Conservation (phyloP, 2,329 filamentous ascomycete genomes). For the Fusarium oxysporum region DNA sequence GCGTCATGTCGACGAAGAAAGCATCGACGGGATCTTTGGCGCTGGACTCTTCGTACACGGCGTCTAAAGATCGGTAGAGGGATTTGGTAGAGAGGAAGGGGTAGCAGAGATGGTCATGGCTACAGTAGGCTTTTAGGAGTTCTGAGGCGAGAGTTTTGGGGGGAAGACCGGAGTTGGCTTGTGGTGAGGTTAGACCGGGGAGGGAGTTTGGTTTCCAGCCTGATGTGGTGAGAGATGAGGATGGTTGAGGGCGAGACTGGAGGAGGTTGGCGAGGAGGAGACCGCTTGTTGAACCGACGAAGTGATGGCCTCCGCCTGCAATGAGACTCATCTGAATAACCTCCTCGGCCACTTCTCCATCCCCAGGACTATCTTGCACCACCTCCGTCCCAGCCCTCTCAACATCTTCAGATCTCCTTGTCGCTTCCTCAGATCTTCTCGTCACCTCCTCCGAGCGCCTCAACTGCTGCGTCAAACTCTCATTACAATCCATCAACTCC, state of each 20-base stretch:
- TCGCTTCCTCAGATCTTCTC: neutral
- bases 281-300: constrained; percentile 55
- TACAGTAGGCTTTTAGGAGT: constrained; percentile 55
- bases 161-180: constrained; percentile 45
- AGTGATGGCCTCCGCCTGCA: constrained; percentile 56
- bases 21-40: constrained; percentile 47
- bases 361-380: neutral
- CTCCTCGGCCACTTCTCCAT: constrained; percentile 52
- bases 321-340: constrained; percentile 57
- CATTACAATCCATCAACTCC: constrained; percentile 49
- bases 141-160: constrained; percentile 50
- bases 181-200: constrained; percentile 3
- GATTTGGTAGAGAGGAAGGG: constrained; percentile 53
- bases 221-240: constrained; percentile 20
- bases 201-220: constrained; percentile 30
- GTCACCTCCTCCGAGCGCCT: neutral
- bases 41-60: constrained; percentile 46
- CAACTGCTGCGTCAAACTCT: constrained; percentile 21
- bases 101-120: constrained; percentile 57
- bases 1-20: constrained; percentile 57
- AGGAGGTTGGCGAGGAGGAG: constrained; percentile 57
- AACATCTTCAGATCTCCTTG: neutral
- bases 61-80: constrained; percentile 45
- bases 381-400: neutral
- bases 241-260: constrained; percentile 39